A percentile compares a stretch with the other conserved stretches of the same genome.
Evolutionary conservation across 2,329 filamentous ascomycete species (phyloP).

Genomic region (Neonectria sp.): DNA sequence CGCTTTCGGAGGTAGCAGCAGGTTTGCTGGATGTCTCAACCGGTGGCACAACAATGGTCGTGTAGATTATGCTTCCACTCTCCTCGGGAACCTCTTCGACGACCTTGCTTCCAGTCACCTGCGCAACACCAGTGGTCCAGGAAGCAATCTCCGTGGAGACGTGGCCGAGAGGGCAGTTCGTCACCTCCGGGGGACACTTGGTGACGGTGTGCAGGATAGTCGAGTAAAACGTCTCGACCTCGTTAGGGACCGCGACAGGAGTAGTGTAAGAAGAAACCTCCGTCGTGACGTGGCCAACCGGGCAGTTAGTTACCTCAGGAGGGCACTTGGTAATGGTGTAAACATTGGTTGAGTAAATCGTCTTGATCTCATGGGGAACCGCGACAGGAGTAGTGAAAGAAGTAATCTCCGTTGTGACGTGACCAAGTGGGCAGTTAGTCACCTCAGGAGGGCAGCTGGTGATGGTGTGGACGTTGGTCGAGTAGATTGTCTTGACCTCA

Average conservation of each 20-base stretch:
- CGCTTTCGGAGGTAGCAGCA: conserved; percentile 33
- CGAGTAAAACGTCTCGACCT: conserved; percentile 55
- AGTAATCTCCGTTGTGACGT: conserved; percentile 51
- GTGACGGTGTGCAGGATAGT: conserved; percentile 69
- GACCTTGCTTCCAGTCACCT: conserved; percentile 21
- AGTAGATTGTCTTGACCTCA: conserved; percentile 62
- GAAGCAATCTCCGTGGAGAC: conserved; percentile 44
- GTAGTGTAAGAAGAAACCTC: conserved; percentile 47
- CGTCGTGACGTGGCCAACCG: conserved; percentile 52
- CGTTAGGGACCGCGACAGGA: conserved; percentile 28
- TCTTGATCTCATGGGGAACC: conserved; percentile 34
- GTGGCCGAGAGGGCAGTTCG: conserved; percentile 61
- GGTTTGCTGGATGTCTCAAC: conserved; percentile 40
- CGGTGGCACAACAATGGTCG: conserved; percentile 8
- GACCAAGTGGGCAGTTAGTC: conserved; percentile 62
- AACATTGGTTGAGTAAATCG: conserved; percentile 64
- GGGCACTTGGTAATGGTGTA: conserved; percentile 70
- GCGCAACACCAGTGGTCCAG: background rate
- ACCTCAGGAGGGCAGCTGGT: conserved; percentile 68
- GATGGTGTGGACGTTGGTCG: conserved; percentile 68
- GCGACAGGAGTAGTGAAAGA: conserved; percentile 39
- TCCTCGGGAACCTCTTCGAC: conserved; percentile 31
- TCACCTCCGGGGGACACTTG: conserved; percentile 65
- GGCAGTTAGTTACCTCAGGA: conserved; percentile 66
- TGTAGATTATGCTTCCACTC: conserved; percentile 19